Conservation (phyloP, 371 early-diverging fungal genomes). For the Saksenaea oblongispora region DNA sequence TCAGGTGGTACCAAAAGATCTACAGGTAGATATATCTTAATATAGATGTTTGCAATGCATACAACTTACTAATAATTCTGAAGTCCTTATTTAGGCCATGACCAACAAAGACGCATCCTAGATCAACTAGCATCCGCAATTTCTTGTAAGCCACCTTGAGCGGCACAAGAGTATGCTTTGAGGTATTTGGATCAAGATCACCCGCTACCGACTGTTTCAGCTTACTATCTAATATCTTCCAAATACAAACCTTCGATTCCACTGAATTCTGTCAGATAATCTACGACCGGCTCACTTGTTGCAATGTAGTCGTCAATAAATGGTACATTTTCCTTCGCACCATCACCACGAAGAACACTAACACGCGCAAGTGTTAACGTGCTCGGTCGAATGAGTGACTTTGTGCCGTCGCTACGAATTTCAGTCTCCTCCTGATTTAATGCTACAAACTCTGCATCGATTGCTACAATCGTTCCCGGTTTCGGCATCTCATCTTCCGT, state of each 20-base stretch:
- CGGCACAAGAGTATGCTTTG: slow-evolving; percentile 80
- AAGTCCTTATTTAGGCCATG: slow-evolving; percentile 95
- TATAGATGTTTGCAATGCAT: neutral
- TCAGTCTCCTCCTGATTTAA: slow-evolving; percentile 88
- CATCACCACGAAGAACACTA: slow-evolving; percentile 84
- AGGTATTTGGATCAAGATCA: slow-evolving; percentile 75
- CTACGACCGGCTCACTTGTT: slow-evolving; percentile 80
- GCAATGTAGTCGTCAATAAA: slow-evolving; percentile 96
- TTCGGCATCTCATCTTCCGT: slow-evolving; percentile 63
- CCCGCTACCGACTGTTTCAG: slow-evolving; percentile 43
- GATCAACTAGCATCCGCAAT: slow-evolving; percentile 82
- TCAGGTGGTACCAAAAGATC: slow-evolving; percentile 84
- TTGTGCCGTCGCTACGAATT: slow-evolving; percentile 89
- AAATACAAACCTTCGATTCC: slow-evolving; percentile 72
- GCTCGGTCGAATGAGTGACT: slow-evolving; percentile 78
- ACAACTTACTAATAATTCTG: slow-evolving; percentile 77
- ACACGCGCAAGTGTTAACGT: slow-evolving; percentile 86
- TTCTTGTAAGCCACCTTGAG: slow-evolving; percentile 90
- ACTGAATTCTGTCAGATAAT: slow-evolving; percentile 90
- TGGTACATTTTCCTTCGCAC: slow-evolving; percentile 69
- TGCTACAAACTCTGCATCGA: slow-evolving; percentile 96
- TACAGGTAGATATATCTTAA: slow-evolving; percentile 12
- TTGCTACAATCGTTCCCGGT: slow-evolving; percentile 74
- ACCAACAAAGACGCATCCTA: slow-evolving; percentile 90
- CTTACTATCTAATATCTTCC: neutral